Evolutionary conservation across 331 rosid genomes (phyloP), one percentile per base, ranked within the genome.

Genomic region (Malus hybrid): DNA sequence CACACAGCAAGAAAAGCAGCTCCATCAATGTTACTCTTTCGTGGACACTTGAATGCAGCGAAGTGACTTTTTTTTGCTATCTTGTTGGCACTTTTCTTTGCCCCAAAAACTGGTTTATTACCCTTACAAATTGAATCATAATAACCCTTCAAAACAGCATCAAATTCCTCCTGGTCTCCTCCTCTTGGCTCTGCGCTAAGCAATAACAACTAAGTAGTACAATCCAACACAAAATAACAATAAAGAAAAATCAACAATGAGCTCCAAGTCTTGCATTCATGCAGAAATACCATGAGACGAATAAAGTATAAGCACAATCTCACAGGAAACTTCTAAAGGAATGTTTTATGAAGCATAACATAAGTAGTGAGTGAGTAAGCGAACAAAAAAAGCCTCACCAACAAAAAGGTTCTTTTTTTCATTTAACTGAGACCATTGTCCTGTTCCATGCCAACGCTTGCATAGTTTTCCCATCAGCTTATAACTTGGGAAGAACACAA

Each of bases 401-500:
- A 90, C 81, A 80, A 90, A 94, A 83, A 94, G 90, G 32, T 87
- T 32, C 73, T 93, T 93, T 50, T 87, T 89, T 29, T 78, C 82
- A 77, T 79, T 83, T 71, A 93, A 80, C 42, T 77, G 88, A 76
- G 96, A 87, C 98, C 97, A 91, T 88, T 91, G 98, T 74, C 95
- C 98, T 67, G 97, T 93, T 87, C 89, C 96, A 54, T 84, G 82
- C 98, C 98, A 93, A 12, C 98, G 96, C 69, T 76, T 88, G 79
- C 91, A 55, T 79, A 93, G 85, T 70, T 90, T 93, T 46, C 93
- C 96, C 97, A 93, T 88, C 83, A 91, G 87, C 72, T 93, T 91
- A 85, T 93, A 93, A 81, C 97, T 93, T 59, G 98, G 97, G 78
- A 93, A 91, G 85, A 93, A 93, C 76, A 93, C 95, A 69, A 93